A percentile compares a stretch with the other conserved stretches of the same genome.
Evolutionary conservation across 495 filamentous ascomycete species (phyloP).

Genomic region (Sabuloglossum arenarium): DNA sequence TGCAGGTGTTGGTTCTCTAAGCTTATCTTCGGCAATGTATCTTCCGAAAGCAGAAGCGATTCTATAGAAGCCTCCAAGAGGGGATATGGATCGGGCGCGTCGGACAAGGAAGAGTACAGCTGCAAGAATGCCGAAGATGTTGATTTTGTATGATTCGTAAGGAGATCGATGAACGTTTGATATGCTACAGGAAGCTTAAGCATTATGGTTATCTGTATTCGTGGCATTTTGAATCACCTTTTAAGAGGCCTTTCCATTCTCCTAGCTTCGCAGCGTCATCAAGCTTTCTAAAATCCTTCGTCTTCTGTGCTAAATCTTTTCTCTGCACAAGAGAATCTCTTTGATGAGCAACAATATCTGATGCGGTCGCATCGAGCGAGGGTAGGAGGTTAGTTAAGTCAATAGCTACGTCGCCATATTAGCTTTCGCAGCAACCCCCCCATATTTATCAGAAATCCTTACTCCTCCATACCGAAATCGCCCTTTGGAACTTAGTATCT

Average conservation of each 20-base stretch:
- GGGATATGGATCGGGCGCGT: constrained; percentile 92
- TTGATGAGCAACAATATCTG: constrained; percentile 81
- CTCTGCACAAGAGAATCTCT: constrained; percentile 80
- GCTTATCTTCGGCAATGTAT: constrained; percentile 71
- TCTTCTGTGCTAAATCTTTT: constrained; percentile 95
- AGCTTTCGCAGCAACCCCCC: neutral
- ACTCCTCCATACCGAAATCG: constrained; percentile 96
- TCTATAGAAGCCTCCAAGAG: constrained; percentile 91
- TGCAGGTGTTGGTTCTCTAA: constrained; percentile 75
- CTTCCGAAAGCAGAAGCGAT: constrained; percentile 72
- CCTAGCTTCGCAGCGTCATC: constrained; percentile 74
- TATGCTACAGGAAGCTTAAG: constrained; percentile 39
- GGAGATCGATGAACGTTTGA: constrained; percentile 87
- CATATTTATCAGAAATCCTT: constrained; percentile 10
- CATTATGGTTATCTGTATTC: neutral
- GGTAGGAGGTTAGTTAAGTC: constrained; percentile 72
- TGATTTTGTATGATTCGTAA: constrained; percentile 84
- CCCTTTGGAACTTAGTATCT: constrained; percentile 83
- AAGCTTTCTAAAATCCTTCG: constrained; percentile 90
- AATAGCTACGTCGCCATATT: constrained; percentile 36
- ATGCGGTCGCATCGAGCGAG: constrained; percentile 73
- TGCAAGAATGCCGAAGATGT: constrained; percentile 82
- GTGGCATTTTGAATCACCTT: constrained; percentile 29
- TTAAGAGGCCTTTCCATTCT: constrained; percentile 77
- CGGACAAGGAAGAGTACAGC: constrained; percentile 78